These are phyloP conservation scores for Tulasnella sp. DNA, from an alignment of 768 basidiomycete genomes.

Conservation along the genomic window DNA sequence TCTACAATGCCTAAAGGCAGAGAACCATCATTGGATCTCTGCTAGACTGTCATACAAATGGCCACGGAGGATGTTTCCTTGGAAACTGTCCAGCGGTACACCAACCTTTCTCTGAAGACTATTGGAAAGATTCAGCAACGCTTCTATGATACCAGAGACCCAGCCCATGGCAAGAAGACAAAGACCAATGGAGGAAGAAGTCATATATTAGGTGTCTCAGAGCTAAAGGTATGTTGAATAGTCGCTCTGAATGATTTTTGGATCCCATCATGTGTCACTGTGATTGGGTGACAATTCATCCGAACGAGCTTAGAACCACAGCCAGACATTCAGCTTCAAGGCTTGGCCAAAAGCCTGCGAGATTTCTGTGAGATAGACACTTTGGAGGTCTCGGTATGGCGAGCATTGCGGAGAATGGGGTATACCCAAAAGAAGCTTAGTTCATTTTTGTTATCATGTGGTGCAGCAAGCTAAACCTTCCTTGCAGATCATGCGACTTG, in stretches of 20 bases:
- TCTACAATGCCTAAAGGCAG: neutral
- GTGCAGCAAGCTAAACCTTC: neutral
- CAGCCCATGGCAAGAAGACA: neutral
- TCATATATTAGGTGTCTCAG: neutral
- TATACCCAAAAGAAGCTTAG: neutral
- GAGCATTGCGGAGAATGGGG: neutral
- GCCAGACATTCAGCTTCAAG: neutral
- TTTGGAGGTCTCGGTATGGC: neutral
- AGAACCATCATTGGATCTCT: neutral
- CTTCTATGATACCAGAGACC: neutral
- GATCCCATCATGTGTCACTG: constrained; percentile 8
- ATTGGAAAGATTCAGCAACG: neutral
- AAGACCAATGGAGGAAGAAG: neutral
- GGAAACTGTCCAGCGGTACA: neutral
- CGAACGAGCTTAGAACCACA: neutral
- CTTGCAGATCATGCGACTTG: neutral
- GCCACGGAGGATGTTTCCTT: neutral
- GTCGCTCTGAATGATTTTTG: constrained; percentile 15
- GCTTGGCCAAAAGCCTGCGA: neutral
- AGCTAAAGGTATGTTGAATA: neutral
- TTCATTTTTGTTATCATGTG: neutral
- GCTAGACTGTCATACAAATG: neutral
- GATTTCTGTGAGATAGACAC: neutral
- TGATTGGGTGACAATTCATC: neutral
- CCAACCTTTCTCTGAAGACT: neutral